These are phyloP conservation scores for Ophiostoma ulmi DNA, from an alignment of 2,329 filamentous ascomycete species.

Conservation along the genomic window DNA sequence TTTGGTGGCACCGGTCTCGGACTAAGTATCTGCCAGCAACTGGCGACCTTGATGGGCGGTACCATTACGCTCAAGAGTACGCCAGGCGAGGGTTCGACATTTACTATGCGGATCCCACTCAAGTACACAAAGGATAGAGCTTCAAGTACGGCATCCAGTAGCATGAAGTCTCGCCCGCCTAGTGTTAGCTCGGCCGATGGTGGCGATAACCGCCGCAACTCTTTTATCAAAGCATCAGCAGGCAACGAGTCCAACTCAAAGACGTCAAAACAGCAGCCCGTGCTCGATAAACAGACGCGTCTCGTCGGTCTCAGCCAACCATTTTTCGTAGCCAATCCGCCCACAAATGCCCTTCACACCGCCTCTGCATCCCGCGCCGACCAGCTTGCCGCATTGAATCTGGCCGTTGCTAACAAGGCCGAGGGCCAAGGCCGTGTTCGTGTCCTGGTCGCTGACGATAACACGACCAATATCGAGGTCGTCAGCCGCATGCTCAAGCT, in stretches of 20 bases:
- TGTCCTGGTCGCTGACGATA: slow-evolving; percentile 77
- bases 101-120: slow-evolving; percentile 77
- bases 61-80: slow-evolving; percentile 66
- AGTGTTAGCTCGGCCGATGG: slow-evolving; percentile 44
- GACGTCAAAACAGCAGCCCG: slow-evolving; percentile 31
- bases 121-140: slow-evolving; percentile 63
- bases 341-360: neutral
- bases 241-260: slow-evolving; percentile 26
- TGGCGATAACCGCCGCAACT: slow-evolving; percentile 35
- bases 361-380: slow-evolving; percentile 38
- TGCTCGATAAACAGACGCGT: slow-evolving; percentile 66
- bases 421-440: slow-evolving; percentile 58
- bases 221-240: slow-evolving; percentile 28
- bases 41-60: slow-evolving; percentile 78
- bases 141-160: slow-evolving; percentile 53
- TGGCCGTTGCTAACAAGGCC: slow-evolving; percentile 57
- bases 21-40: slow-evolving; percentile 81
- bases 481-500: slow-evolving; percentile 64
- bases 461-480: slow-evolving; percentile 54
- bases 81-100: slow-evolving; percentile 69
- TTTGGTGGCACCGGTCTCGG: slow-evolving; percentile 85
- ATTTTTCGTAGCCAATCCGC: slow-evolving; percentile 58
- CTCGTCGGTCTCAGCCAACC: slow-evolving; percentile 77
- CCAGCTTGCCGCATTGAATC: slow-evolving; percentile 61
- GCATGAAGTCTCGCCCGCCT: slow-evolving; percentile 45